These are phyloP conservation scores for Cocos nucifera DNA, from an alignment of 176 grass and related monocot genomes.

Conservation along the genomic window DNA sequence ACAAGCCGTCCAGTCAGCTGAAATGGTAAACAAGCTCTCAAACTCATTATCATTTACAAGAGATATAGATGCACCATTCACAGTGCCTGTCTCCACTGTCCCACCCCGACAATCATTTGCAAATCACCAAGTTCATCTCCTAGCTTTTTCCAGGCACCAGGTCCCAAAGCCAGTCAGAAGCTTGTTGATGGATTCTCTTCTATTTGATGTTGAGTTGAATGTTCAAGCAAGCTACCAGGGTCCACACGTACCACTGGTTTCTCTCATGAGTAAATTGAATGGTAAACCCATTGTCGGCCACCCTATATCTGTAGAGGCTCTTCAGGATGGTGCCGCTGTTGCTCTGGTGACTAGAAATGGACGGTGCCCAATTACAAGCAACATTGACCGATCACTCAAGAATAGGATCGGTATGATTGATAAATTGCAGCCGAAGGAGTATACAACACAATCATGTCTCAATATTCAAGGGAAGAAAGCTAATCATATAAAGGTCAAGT, in stretches of 20 bases:
- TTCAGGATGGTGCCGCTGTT: conserved; percentile 41
- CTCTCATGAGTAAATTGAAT: conserved; percentile 91
- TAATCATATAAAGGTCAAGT: conserved; percentile 41
- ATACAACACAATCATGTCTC: neutral
- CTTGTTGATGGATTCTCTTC: conserved; percentile 22
- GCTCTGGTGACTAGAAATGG: conserved; percentile 29
- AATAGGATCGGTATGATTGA: conserved; percentile 3
- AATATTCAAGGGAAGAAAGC: conserved; percentile 22
- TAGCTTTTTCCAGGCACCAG: conserved; percentile 23
- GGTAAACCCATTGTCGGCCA: conserved; percentile 77
- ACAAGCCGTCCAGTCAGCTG: conserved; percentile 22
- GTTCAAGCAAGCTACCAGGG: conserved; percentile 68
- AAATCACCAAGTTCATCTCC: conserved; percentile 24
- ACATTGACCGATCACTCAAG: conserved; percentile 39
- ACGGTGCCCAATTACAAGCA: conserved; percentile 25
- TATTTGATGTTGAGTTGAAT: conserved; percentile 74
- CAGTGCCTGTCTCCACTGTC: conserved; percentile 18
- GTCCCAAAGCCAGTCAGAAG: conserved; percentile 52
- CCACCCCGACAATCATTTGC: conserved; percentile 30
- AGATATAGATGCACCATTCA: conserved; percentile 25
- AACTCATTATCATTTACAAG: neutral
- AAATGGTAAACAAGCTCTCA: conserved; percentile 34
- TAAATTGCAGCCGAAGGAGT: conserved; percentile 26
- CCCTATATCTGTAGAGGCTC: conserved; percentile 51
- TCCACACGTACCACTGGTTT: conserved; percentile 65